A percentile compares a stretch with the other conserved stretches of the same genome.
These are phyloP conservation scores for Salix udensis DNA, from an alignment of 345 rosid species.

Conservation along the genomic window DNA sequence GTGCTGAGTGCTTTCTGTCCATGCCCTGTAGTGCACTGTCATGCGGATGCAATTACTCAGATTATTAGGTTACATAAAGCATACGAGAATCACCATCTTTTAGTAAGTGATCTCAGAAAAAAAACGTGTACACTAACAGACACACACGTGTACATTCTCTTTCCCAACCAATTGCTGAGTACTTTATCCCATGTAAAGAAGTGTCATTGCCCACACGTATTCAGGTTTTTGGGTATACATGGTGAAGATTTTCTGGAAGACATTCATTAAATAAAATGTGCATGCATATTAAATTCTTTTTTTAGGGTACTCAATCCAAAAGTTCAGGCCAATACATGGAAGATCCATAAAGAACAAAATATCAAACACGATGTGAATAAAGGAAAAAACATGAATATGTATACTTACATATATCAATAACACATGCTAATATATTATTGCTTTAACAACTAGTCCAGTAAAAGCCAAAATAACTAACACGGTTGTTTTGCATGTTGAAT, in stretches of 20 bases:
- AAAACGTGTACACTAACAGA: not conserved
- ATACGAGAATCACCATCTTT: not conserved
- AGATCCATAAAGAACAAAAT: not conserved
- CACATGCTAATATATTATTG: not conserved
- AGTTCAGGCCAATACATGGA: not conserved
- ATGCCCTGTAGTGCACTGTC: conserved; percentile 83
- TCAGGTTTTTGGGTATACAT: not conserved
- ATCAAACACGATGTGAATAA: not conserved
- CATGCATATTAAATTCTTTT: not conserved
- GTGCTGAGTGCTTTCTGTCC: conserved; percentile 75
- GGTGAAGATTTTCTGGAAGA: not conserved
- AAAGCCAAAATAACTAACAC: not conserved
- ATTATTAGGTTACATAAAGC: not conserved
- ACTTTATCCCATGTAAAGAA: not conserved
- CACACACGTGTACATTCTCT: not conserved
- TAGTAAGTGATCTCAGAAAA: not conserved
- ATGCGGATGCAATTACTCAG: conserved; percentile 20
- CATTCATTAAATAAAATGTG: not conserved
- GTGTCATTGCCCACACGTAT: not conserved
- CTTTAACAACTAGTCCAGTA: not conserved
- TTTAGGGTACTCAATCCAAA: not conserved
- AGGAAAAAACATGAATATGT: no score
- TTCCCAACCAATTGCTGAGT: not conserved
- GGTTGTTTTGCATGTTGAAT: not conserved
- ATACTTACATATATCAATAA: not conserved